Conservation (phyloP, 768 basidiomycete species). For the Hortiboletus flavorubellus region DNA sequence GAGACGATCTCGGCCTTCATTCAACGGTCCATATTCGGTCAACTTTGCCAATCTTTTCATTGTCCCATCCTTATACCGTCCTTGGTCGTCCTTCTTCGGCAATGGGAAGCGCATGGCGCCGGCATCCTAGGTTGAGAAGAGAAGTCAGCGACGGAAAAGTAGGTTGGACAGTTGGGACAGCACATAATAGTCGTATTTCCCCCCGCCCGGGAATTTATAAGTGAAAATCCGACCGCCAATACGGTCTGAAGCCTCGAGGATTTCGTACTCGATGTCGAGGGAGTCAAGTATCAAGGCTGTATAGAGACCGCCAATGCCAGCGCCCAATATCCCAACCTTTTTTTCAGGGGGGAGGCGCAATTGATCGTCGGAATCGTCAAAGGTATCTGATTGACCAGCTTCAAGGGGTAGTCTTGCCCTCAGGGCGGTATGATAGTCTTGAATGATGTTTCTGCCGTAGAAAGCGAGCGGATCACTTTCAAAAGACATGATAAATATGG, state of each 20-base stretch:
- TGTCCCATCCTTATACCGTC: conserved; percentile 16
- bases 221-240: conserved; percentile 45
- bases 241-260: conserved; percentile 41
- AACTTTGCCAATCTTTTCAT: conserved; percentile 34
- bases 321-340: conserved; percentile 22
- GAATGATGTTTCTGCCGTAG: conserved; percentile 6
- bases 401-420: background rate
- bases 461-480: conserved; percentile 6
- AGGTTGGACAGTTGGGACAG: no score
- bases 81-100: conserved; percentile 11
- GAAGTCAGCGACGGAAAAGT: background rate
- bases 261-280: conserved; percentile 41
- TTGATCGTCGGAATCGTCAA: background rate
- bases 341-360: background rate
- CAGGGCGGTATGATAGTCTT: conserved; percentile 8
- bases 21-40: conserved; percentile 26
- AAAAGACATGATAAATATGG: conserved; percentile 4
- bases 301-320: conserved; percentile 36
- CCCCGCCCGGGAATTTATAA: conserved; percentile 34
- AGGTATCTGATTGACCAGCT: background rate
- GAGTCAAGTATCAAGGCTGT: conserved; percentile 43
- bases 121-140: conserved; percentile 21
- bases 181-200: conserved; percentile 35
- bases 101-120: conserved; percentile 40
- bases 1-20: conserved; percentile 12